Percentiles rank a stretch among this genome's conserved stretches.
Evolutionary conservation across 2,329 filamentous ascomycete genomes (phyloP).

Genomic region (Exophiala spinifera): DNA sequence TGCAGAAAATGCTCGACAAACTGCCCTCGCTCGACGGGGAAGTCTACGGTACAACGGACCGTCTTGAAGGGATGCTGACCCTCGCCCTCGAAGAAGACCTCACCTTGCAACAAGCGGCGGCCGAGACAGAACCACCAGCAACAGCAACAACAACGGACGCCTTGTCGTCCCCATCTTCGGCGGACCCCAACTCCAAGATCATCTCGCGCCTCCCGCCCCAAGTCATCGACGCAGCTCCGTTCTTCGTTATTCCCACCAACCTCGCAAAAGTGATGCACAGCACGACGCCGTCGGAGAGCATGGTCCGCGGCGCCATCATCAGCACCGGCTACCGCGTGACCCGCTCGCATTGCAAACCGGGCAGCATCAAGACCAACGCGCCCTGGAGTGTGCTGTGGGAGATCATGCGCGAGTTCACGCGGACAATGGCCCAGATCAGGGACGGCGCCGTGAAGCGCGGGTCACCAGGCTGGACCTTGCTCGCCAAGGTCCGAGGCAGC

Average conservation of each 20-base stretch:
- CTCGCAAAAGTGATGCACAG: slow-evolving; percentile 76
- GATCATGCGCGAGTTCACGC: slow-evolving; percentile 86
- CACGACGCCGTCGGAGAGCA: slow-evolving; percentile 72
- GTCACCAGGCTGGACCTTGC: slow-evolving; percentile 69
- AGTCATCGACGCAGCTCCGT: slow-evolving; percentile 69
- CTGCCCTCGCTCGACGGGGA: slow-evolving; percentile 64
- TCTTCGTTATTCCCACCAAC: slow-evolving; percentile 77
- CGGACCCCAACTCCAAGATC: slow-evolving; percentile 23
- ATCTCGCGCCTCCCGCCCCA: slow-evolving; percentile 57
- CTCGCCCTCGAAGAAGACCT: slow-evolving; percentile 76
- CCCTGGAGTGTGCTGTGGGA: slow-evolving; percentile 90
- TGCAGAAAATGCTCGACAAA: slow-evolving; percentile 71
- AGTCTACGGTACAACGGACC: slow-evolving; percentile 73
- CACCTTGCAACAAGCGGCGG: slow-evolving; percentile 25
- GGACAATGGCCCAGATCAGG: slow-evolving; percentile 75
- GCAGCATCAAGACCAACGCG: slow-evolving; percentile 90
- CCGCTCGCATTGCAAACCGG: slow-evolving; percentile 82
- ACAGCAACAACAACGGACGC: slow-evolving; percentile 35
- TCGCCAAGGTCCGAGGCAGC: slow-evolving; percentile 42
- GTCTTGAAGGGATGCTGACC: slow-evolving; percentile 87
- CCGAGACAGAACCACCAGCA: slow-evolving; percentile 19
- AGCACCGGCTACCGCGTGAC: slow-evolving; percentile 78
- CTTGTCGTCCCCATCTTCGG: too few relatives aligned
- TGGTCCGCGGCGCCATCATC: slow-evolving; percentile 75
- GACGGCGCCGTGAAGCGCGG: slow-evolving; percentile 65